These are phyloP conservation scores for Barnettozyma populi DNA, from an alignment of 805 yeast genomes.

Conservation along the genomic window DNA sequence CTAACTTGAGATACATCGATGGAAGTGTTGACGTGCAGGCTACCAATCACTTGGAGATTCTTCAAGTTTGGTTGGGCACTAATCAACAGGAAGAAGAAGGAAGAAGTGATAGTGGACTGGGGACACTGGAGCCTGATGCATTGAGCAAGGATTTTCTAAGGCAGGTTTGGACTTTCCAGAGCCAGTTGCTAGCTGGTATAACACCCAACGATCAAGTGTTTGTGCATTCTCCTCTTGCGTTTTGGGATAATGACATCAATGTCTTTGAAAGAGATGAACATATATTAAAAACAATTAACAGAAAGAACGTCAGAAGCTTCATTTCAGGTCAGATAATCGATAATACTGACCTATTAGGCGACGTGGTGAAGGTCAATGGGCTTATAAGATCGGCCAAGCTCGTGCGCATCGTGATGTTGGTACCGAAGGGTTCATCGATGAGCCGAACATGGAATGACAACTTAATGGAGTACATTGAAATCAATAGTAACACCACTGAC, in stretches of 20 bases:
- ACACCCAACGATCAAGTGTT: slow-evolving; percentile 5
- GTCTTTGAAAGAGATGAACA: slow-evolving; percentile 29
- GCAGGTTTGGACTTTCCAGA: slow-evolving; percentile 32
- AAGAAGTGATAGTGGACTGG: neutral
- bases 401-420: slow-evolving; percentile 32
- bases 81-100: neutral
- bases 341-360: slow-evolving; percentile 31
- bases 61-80: slow-evolving; percentile 4
- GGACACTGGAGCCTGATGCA: slow-evolving; percentile 19
- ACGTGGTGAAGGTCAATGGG: slow-evolving; percentile 39
- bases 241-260: slow-evolving; percentile 35
- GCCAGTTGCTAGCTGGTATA: slow-evolving; percentile 24
- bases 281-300: slow-evolving; percentile 36
- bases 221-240: slow-evolving; percentile 37
- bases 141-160: slow-evolving; percentile 33
- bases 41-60: slow-evolving; percentile 3
- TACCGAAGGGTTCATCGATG: slow-evolving; percentile 12
- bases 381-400: slow-evolving; percentile 36
- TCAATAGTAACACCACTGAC: neutral
- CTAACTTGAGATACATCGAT: slow-evolving; percentile 1
- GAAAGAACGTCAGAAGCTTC: slow-evolving; percentile 16
- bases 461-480: slow-evolving; percentile 16
- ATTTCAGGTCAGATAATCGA: slow-evolving; percentile 19
- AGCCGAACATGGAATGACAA: slow-evolving; percentile 30
- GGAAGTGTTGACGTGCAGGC: neutral